phyloP scores from a whole-genome alignment of 306 rosid genomes.

The Medicago ruthenica region DNA sequence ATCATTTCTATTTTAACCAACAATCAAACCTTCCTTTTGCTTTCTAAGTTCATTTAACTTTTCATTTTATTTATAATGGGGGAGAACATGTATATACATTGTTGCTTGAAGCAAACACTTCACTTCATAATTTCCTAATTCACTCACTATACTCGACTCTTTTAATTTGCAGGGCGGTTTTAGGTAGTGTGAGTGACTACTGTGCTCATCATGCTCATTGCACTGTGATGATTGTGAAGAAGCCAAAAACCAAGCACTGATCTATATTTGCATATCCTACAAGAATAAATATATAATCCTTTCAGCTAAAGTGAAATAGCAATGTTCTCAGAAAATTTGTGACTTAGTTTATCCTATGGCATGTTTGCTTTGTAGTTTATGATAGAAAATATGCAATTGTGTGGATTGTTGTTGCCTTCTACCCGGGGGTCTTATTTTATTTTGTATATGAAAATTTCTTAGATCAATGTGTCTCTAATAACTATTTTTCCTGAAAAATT shows the following conservation, averaged over 20 bases:
- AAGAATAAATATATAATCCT: slow-evolving; percentile 33
- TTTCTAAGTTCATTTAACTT: not conserved
- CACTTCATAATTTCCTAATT: slow-evolving; percentile 26
- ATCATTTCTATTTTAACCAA: slow-evolving; percentile 8
- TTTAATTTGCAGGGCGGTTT: slow-evolving; percentile 66
- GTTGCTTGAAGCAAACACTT: slow-evolving; percentile 1
- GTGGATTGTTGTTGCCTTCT: slow-evolving; percentile 4
- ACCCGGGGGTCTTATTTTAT: not conserved
- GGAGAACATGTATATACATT: not conserved
- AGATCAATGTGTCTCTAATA: not conserved
- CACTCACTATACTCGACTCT: not conserved
- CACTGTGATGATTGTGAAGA: slow-evolving; percentile 79
- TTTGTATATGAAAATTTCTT: slow-evolving; percentile 1
- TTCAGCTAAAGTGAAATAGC: not conserved
- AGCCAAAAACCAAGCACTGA: slow-evolving; percentile 65
- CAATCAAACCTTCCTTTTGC: not conserved
- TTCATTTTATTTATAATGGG: not conserved
- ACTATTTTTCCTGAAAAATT: not conserved
- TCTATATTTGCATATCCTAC: slow-evolving; percentile 2
- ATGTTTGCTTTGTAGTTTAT: slow-evolving; percentile 7
- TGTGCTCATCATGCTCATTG: slow-evolving; percentile 85
- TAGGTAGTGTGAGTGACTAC: slow-evolving; percentile 88
- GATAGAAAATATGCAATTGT: not conserved
- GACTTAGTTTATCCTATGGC: slow-evolving; percentile 29
- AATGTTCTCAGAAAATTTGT: not conserved